A percentile compares a stretch with the other conserved stretches of the same genome.
These are phyloP conservation scores for Skeletonema grethae DNA, from an alignment of 108 stramenopile genomes.

Conservation along the genomic window DNA sequence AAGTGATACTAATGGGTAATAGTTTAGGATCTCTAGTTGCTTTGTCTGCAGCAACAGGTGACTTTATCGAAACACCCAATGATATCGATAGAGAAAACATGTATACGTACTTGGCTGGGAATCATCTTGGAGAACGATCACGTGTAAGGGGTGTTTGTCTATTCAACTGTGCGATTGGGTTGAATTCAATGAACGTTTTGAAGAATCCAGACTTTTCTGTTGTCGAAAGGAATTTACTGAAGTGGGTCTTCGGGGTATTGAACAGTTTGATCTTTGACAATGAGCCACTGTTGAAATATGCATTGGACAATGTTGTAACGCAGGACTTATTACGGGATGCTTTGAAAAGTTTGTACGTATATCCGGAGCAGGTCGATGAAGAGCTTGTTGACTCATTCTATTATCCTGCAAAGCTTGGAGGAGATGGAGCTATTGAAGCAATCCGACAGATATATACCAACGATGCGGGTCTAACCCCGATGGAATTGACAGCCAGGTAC, in stretches of 20 bases:
- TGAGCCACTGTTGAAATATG: constrained; percentile 41
- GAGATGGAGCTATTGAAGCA: constrained; percentile 52
- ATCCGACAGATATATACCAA: constrained; percentile 70
- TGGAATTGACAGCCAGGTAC: constrained; percentile 59
- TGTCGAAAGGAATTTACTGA: constrained; percentile 33
- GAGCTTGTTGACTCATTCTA: constrained; percentile 69
- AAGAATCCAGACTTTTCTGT: constrained; percentile 40
- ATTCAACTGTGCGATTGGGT: constrained; percentile 67
- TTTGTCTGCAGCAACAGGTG: constrained; percentile 62
- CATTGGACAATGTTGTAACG: constrained; percentile 57
- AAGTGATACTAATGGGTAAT: constrained; percentile 65
- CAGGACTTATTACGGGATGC: constrained; percentile 54
- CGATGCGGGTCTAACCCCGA: constrained; percentile 64
- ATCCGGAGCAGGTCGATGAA: constrained; percentile 54
- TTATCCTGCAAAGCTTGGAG: constrained; percentile 49
- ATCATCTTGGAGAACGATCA: constrained; percentile 12
- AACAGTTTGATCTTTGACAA: constrained; percentile 61
- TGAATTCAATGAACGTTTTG: constrained; percentile 62
- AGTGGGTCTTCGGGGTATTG: constrained; percentile 50
- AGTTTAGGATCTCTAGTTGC: constrained; percentile 65
- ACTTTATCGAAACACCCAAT: constrained; percentile 30
- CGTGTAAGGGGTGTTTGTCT: constrained; percentile 55
- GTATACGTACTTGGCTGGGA: constrained; percentile 25
- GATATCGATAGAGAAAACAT: constrained; percentile 2
- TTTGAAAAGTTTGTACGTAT: constrained; percentile 35